Base-by-base conservation (phyloP, 495 filamentous ascomycete genomes). In the Penicillium silybi region DNA sequence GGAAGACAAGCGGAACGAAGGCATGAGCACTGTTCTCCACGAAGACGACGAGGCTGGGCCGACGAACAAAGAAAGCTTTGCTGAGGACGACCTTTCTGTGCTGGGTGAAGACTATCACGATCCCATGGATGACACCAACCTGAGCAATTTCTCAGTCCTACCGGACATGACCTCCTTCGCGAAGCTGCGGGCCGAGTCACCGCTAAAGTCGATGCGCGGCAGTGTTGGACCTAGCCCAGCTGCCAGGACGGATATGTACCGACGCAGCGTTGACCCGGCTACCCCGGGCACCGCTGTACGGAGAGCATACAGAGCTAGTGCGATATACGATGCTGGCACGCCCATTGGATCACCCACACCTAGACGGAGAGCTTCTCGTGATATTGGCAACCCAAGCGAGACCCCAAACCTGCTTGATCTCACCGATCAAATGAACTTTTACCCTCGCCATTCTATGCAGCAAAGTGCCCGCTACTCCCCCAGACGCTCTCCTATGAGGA, bases 141-240 rank as follows among this genome's bases (percentile, higher is more conserved):
- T 93, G 60, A 95, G 88, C 68, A 80, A 78, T 13, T 96, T 95
- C 68, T 96, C 91, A 3, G 87, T 88, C 0, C 80, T 95, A 38
- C 89, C 90, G 22, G 89, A 93, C 52, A 84, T 93, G 82, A 93
- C 89, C n/a, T 80, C 84, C 56, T 89, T 95, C 60, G 86, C 89
- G 8, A 80, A 83, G 32, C 67, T 90, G 53, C 66, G 65, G n/a
- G 80, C 81, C 48, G 82, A 83, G 19, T 78, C 75, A 11, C 80
- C 82, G 7, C 67, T 73, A 5, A 82, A 80, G 56, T 65, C 58
- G 11, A 63, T 63, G 26, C 68, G 66, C 44, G 45, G 48, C 9
- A 65, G 66, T 59, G 70, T 74, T 38, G 68, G 45, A 13, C 58
- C 52, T 62, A 66, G 61, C 29, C 58, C 66, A 35, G 55, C 50